Evolutionary conservation across 2,329 filamentous ascomycete genomes (phyloP).

Genomic region (Penicillium sp.): DNA sequence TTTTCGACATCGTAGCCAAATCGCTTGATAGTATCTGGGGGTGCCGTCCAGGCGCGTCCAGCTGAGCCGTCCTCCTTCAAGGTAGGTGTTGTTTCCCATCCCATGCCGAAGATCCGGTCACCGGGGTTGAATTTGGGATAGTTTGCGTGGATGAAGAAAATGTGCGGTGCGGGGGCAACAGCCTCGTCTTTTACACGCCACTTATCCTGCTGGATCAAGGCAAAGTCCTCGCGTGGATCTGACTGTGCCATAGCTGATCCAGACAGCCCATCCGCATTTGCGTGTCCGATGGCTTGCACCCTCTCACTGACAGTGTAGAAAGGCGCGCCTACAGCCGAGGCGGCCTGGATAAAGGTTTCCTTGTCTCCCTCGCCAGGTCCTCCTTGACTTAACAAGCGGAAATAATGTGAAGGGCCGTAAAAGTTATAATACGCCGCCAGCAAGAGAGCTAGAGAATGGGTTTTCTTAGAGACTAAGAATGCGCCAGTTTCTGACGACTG

Average conservation of each 20-base stretch:
- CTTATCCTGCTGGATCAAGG: slow-evolving; percentile 33
- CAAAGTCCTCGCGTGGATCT: slow-evolving; percentile 41
- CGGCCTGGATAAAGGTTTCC: slow-evolving; percentile 41
- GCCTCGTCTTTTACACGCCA: slow-evolving; percentile 36
- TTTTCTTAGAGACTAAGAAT: slow-evolving; percentile 40
- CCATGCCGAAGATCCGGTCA: slow-evolving; percentile 40
- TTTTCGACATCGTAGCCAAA: slow-evolving; percentile 44
- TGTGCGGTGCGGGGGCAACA: slow-evolving; percentile 32
- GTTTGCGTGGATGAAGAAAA: slow-evolving; percentile 45
- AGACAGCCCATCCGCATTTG: slow-evolving; percentile 27
- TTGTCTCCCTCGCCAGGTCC: slow-evolving; percentile 42
- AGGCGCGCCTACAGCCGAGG: slow-evolving; percentile 33
- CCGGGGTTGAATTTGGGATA: slow-evolving; percentile 45
- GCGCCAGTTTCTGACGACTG: slow-evolving; percentile 40
- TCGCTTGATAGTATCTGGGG: slow-evolving; percentile 33
- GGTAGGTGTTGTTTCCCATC: slow-evolving; percentile 41
- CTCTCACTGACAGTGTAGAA: slow-evolving; percentile 41
- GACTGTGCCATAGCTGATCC: slow-evolving; percentile 42
- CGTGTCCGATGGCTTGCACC: slow-evolving; percentile 38
- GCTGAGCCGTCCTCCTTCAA: slow-evolving; percentile 37
- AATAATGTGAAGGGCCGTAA: slow-evolving; percentile 40
- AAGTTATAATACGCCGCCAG: slow-evolving; percentile 42
- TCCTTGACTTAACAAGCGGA: slow-evolving; percentile 41
- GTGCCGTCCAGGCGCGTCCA: slow-evolving; percentile 39
- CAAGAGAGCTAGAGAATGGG: slow-evolving; percentile 35